Conservation (phyloP, 805 yeast species). For the Starmerella potacharoeniae region DNA sequence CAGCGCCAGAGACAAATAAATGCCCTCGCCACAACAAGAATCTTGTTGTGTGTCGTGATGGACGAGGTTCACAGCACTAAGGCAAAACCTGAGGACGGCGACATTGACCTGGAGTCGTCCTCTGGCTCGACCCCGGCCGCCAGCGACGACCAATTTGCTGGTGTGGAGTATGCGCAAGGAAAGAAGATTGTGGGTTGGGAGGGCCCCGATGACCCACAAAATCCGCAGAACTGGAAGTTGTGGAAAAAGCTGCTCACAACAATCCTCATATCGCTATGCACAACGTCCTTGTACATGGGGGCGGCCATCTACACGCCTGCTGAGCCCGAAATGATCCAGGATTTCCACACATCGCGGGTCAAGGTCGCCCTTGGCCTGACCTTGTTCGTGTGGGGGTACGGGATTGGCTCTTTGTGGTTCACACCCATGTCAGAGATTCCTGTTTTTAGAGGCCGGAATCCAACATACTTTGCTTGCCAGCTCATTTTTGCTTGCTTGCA, state of each 20-base stretch:
- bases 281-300: constrained; percentile 46
- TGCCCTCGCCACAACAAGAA: too few species aligned
- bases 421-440: constrained; percentile 45
- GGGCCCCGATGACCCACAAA: constrained; percentile 26
- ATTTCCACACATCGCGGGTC: constrained; percentile 33
- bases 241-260: constrained; percentile 33
- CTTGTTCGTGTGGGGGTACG: constrained; percentile 49
- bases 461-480: constrained; percentile 37
- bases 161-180: background rate
- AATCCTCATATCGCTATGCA: constrained; percentile 34
- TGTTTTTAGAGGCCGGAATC: constrained; percentile 39
- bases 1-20: too few species aligned
- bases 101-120: too few species aligned
- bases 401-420: constrained; percentile 45
- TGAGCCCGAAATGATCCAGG: constrained; percentile 32
- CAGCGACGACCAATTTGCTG: background rate
- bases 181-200: constrained; percentile 26
- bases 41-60: too few species aligned
- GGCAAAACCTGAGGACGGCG: too few species aligned
- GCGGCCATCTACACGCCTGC: constrained; percentile 52
- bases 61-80: too few species aligned
- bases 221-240: constrained; percentile 49
- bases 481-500: constrained; percentile 41
- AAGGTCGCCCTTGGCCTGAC: constrained; percentile 44
- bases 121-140: too few species aligned